Base-by-base conservation (phyloP, 2,329 filamentous ascomycete genomes). In the Xylaria sp. region DNA sequence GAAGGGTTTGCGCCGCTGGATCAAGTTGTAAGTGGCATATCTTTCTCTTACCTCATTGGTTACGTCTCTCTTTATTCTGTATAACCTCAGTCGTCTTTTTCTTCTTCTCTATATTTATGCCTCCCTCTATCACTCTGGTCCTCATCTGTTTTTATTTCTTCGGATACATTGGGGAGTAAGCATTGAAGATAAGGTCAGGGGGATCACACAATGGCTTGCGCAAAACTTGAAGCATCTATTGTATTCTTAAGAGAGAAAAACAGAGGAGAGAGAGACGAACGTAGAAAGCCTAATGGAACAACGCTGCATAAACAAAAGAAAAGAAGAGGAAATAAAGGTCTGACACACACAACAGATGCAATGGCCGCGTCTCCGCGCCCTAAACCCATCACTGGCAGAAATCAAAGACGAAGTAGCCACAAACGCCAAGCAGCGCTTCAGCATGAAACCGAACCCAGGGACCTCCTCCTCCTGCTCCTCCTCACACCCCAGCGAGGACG, bases 391-490 rank as follows among this genome's bases (percentile, higher is more conserved):
- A 0, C 87, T 97, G 66, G 82, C 85, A 2, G 95, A 98, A 73
- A 85, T 99, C 71, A 84, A 88, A 63, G 79, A 85, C 10, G 86
- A 91, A 18, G 94, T 98, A 13, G 81, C 84, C 15, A 87, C 87
- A 58, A 97, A 94, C 78, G 92, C 95, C 77, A 99, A 99, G 83
- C 92, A 98, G 81, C 92, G 96, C 48, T 99, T 97, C 84, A 88
- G 90, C 1, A 85, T 98, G 77, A 90, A 94, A 63, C 87, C 87
- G 55, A 86, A 82, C 71, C 76, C 78, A 9, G 62, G 67, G 39
- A 73, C 73, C 8, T 78, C 76, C 25, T 76, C 18, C 56, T 73
- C 18, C 66, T 71, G 37, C 23, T 25, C 73, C 8, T 78, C 76
- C 25, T 76, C 18, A 1, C 23, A 25, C 23, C 23, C 23, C 3